Evolutionary conservation across 805 yeast genomes (phyloP).

Genomic region (Saccharomycopsis fibuligera): DNA sequence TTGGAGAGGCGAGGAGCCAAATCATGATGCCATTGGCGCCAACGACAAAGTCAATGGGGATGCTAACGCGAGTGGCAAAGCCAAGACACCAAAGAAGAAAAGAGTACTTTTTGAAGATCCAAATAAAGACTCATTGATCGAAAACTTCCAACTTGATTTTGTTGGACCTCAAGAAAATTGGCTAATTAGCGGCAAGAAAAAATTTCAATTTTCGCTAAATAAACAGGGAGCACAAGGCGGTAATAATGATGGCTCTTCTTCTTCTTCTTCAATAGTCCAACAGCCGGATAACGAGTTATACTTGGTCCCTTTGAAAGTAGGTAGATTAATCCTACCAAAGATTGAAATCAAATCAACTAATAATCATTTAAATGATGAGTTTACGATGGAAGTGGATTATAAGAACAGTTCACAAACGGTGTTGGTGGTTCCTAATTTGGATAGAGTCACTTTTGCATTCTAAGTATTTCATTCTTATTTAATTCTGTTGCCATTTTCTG

Average conservation of each 20-base stretch:
- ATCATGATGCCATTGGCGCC: background rate
- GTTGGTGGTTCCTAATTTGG: constrained; percentile 64
- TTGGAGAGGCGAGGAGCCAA: constrained; percentile 33
- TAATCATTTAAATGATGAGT: constrained; percentile 29
- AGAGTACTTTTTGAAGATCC: constrained; percentile 21
- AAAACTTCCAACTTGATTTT: constrained; percentile 41
- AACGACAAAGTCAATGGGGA: background rate
- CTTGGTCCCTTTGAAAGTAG: constrained; percentile 70
- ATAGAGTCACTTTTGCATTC: constrained; percentile 55
- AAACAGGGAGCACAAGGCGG: constrained; percentile 17
- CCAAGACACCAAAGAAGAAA: constrained; percentile 17
- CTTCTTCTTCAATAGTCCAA: constrained; percentile 11
- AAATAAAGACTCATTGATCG: constrained; percentile 17
- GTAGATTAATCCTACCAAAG: constrained; percentile 63
- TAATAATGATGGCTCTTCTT: constrained; percentile 5
- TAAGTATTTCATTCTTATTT: too few species aligned
- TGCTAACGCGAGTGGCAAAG: background rate
- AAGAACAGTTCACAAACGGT: constrained; percentile 64
- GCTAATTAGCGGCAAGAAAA: constrained; percentile 71
- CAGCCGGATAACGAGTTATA: constrained; percentile 33
- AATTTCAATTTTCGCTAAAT: constrained; percentile 41
- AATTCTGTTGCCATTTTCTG: too few species aligned
- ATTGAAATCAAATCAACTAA: constrained; percentile 37
- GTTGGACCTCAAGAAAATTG: constrained; percentile 59
- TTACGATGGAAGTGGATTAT: constrained; percentile 53